phyloP scores from a whole-genome alignment of 495 filamentous ascomycete species.

The Coniosporium apollinis region DNA sequence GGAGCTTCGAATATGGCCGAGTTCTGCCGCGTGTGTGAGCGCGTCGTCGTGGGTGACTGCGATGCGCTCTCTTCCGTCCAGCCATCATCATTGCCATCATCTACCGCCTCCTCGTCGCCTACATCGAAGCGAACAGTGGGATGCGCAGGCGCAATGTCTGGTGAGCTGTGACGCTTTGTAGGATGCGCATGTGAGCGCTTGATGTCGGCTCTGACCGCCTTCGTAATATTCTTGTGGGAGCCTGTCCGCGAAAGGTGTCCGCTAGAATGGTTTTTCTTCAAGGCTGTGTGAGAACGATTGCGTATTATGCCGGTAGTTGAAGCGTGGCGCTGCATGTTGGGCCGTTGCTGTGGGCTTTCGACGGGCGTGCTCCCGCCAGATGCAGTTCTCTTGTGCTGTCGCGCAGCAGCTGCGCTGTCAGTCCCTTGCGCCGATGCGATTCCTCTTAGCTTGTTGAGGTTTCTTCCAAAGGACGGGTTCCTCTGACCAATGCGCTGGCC shows the following conservation, averaged over 20 bases:
- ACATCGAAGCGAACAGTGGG: background rate
- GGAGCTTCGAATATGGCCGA: conserved; percentile 4
- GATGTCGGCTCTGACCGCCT: background rate
- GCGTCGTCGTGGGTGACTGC: conserved; percentile 25
- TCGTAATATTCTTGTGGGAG: background rate
- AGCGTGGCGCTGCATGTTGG: conserved; percentile 18
- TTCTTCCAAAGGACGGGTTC: conserved; percentile 15
- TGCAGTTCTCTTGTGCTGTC: conserved; percentile 13
- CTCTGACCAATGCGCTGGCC: conserved; percentile 12
- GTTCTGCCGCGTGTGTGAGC: conserved; percentile 25
- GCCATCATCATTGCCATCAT: conserved; percentile 18
- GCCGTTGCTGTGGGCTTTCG: conserved; percentile 13
- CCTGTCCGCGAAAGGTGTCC: conserved; percentile 2
- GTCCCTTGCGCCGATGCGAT: conserved; percentile 10
- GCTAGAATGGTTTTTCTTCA: conserved; percentile 5
- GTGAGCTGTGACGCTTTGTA: background rate
- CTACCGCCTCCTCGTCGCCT: conserved; percentile 6
- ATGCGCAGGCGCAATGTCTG: background rate
- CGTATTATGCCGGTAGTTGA: conserved; percentile 15
- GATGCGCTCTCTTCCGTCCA: conserved; percentile 28
- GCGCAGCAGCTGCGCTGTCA: conserved; percentile 7
- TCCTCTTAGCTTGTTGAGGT: conserved; percentile 18
- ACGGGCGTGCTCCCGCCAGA: conserved; percentile 14
- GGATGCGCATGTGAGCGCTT: background rate
- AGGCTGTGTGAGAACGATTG: background rate